Evolutionary conservation across 495 filamentous ascomycete genomes (phyloP).

Genomic region (Penicillium cosmopolitanum): DNA sequence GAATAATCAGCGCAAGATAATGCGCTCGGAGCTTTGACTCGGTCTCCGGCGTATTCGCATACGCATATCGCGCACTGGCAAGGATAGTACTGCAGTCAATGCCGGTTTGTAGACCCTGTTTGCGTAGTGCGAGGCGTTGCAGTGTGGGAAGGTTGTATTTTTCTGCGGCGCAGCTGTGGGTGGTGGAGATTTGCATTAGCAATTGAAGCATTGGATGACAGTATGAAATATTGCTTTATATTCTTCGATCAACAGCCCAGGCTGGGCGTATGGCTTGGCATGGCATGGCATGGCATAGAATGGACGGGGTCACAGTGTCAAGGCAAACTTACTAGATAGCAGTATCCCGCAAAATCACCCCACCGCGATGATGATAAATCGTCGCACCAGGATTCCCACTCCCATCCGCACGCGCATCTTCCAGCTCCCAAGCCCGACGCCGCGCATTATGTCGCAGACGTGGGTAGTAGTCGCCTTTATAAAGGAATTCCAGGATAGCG

Average conservation of each 20-base stretch:
- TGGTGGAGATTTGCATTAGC: background rate
- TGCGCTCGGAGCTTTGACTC: constrained; percentile 89
- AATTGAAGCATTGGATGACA: no score
- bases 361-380: constrained; percentile 67
- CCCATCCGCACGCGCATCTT: constrained; percentile 48
- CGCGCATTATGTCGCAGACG: constrained; percentile 71
- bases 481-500: constrained; percentile 86
- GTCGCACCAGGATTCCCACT: constrained; percentile 58
- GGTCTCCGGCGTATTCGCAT: constrained; percentile 83
- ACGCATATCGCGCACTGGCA: constrained; percentile 80
- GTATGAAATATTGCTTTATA: no score
- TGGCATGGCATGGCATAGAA: no score
- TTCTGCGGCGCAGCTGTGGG: constrained; percentile 69
- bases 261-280: background rate
- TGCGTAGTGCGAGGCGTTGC: constrained; percentile 79
- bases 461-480: constrained; percentile 93
- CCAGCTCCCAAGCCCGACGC: constrained; percentile 71
- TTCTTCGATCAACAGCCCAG: no score
- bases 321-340: constrained; percentile 66
- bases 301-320: background rate
- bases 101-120: constrained; percentile 82
- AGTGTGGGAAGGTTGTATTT: constrained; percentile 80
- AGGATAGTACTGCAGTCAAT: constrained; percentile 86
- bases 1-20: constrained; percentile 90
- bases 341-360: constrained; percentile 80